Evolutionary conservation across 441 rosid species (phyloP).

Genomic region (Mallotus repandus): DNA sequence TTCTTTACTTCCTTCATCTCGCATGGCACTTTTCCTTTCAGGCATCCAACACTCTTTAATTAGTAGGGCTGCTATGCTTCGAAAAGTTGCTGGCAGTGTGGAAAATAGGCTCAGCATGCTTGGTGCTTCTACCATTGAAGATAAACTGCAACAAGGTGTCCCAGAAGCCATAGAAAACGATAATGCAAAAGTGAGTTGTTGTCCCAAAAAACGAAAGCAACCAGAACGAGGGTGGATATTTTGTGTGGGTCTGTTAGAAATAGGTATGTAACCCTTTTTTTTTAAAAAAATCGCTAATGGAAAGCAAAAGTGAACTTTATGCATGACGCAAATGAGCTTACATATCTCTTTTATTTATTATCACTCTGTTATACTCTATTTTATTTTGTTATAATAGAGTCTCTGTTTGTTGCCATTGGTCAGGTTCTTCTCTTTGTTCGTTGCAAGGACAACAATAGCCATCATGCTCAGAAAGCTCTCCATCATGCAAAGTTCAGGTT

Average conservation of each 20-base stretch:
- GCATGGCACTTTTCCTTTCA: constrained; percentile 90
- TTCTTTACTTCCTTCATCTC: too few relatives aligned
- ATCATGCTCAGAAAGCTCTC: constrained; percentile 90
- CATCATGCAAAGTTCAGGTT: constrained; percentile 95
- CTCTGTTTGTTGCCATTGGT: constrained; percentile 70
- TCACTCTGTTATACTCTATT: too few relatives aligned
- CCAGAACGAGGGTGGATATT: too few relatives aligned
- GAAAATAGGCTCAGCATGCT: constrained; percentile 66
- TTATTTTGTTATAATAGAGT: too few relatives aligned
- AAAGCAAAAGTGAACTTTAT: too few relatives aligned
- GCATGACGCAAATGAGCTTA: too few relatives aligned
- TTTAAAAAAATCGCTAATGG: too few relatives aligned
- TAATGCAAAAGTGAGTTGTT: too few relatives aligned
- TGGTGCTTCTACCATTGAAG: constrained; percentile 96
- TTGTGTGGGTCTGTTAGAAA: too few relatives aligned
- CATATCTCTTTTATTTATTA: too few relatives aligned
- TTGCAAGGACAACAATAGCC: constrained; percentile 77
- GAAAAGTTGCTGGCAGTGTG: constrained; percentile 75
- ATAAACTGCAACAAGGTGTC: constrained; percentile 89
- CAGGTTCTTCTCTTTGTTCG: constrained; percentile 88
- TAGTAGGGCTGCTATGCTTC: constrained; percentile 81
- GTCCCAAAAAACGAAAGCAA: too few relatives aligned
- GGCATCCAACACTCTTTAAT: constrained; percentile 82
- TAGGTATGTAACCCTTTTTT: too few relatives aligned
- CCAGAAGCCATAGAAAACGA: constrained; percentile 98